Base-by-base conservation (phyloP, 2,329 filamentous ascomycete species). In the Aspergillus sojae region DNA sequence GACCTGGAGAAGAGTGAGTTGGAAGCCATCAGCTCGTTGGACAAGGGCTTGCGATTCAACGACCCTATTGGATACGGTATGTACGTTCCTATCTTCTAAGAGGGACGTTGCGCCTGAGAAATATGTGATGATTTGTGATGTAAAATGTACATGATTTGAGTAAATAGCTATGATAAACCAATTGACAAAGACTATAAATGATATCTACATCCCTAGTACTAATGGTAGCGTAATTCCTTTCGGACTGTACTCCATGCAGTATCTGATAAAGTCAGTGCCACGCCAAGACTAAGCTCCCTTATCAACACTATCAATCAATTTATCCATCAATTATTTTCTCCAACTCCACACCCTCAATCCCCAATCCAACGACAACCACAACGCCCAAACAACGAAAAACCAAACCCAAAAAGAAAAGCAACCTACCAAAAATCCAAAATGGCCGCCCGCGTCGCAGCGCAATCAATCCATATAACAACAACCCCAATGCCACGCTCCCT, bases 11-110 rank as follows among this genome's bases (percentile, higher is more conserved):
- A 88, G 72, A 81, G 82, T 45, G 92, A 94, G 64, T 80, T 95
- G 62, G 81, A 89, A 67, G 81, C 83, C 64, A 93, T 93, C 74
- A 84, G 83, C 63, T 83, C 77, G 56, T 81, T 94, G 75, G 86
- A 94, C 77, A 80, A 83, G 71, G 82, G 85, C 67, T 81, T 93
- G 75, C 86, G 90, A 73, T 93, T 94, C 81, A 94, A 94, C 81
- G 88, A 93, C 80, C 91, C 91, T 58, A 82, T 86, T 65, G 88
- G 88, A 76, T 83, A 85, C 65, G 80, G 81, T 53, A 75, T 84
- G 50, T 69, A 74, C 41, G 75, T 84, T 59, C 82, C 83, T 58
- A 86, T 86, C 70, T 87, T 86, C 70, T 86, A 83, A n/a, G 16
- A 10, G 1, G 36, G 39, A 41, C 34, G 34, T 16, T 36, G 14